A percentile compares a stretch with the other conserved stretches of the same genome.
These are phyloP conservation scores for Papiliotrema terrestris DNA, from an alignment of 1,284 basidiomycete species.

Conservation along the genomic window DNA sequence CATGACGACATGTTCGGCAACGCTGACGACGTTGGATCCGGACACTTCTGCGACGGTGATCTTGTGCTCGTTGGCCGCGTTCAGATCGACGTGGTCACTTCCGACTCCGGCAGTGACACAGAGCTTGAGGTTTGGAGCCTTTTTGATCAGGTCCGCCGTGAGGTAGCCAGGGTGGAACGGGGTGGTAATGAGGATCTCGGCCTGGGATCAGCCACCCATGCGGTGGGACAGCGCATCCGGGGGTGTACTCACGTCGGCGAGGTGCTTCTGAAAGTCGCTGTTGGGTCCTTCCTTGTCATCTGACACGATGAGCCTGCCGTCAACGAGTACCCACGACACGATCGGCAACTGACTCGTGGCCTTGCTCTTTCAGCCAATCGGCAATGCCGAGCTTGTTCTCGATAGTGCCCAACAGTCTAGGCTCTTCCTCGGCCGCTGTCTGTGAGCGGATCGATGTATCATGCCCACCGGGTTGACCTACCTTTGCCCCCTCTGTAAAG, in stretches of 20 bases:
- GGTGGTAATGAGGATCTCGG: conserved; percentile 66
- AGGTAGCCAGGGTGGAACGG: conserved; percentile 87
- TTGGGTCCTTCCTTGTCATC: conserved; percentile 83
- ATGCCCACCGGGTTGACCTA: conserved; percentile 3
- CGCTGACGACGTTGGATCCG: conserved; percentile 83
- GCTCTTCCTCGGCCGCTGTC: conserved; percentile 68
- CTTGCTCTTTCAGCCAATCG: conserved; percentile 67
- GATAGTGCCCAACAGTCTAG: conserved; percentile 79
- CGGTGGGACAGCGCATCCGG: not conserved
- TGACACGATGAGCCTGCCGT: conserved; percentile 55
- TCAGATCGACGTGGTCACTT: conserved; percentile 88
- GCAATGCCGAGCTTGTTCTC: conserved; percentile 84
- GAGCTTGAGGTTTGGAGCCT: conserved; percentile 87
- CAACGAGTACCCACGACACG: not conserved
- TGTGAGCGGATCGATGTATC: not conserved
- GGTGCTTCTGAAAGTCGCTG: conserved; percentile 82
- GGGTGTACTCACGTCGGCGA: conserved; percentile 63
- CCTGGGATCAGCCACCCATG: conserved; percentile 11
- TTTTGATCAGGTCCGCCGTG: conserved; percentile 68
- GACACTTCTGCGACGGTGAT: conserved; percentile 82
- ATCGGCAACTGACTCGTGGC: conserved; percentile 64
- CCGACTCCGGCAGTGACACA: conserved; percentile 93
- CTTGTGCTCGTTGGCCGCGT: conserved; percentile 75
- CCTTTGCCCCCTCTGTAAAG: conserved; percentile 53
- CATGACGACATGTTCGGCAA: conserved; percentile 70